phyloP scores from a whole-genome alignment of 495 filamentous ascomycete genomes.

The Aspergillus kassunensis region DNA sequence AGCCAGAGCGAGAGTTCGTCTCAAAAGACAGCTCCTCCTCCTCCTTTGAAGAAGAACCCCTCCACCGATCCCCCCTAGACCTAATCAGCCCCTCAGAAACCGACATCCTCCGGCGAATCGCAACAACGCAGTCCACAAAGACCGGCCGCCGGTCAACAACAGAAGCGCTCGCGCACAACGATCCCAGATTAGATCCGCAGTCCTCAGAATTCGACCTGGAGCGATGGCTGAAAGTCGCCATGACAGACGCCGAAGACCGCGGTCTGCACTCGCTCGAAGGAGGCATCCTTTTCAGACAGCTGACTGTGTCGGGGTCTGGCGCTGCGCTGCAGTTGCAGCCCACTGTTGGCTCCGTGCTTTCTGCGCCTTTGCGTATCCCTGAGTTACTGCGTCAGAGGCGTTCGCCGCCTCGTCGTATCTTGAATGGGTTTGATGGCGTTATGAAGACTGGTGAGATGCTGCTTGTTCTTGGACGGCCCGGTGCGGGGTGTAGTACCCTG shows the following conservation, averaged over 20 bases:
- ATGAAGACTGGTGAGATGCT: slow-evolving; percentile 3
- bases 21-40: too few relatives aligned
- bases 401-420: background rate
- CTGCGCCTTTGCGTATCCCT: background rate
- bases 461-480: slow-evolving; percentile 9
- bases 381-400: background rate
- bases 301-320: slow-evolving; percentile 1
- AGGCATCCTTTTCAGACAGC: background rate
- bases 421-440: background rate
- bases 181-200: background rate
- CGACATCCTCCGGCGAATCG: too few relatives aligned
- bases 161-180: background rate
- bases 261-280: background rate
- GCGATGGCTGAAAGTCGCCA: background rate
- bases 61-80: too few relatives aligned
- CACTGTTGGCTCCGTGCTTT: background rate
- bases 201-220: background rate
- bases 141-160: too few relatives aligned
- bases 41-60: too few relatives aligned
- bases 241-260: background rate
- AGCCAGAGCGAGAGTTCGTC: too few relatives aligned
- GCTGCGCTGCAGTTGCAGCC: background rate
- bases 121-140: too few relatives aligned
- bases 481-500: slow-evolving; percentile 3
- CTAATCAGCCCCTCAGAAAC: too few relatives aligned